These are phyloP conservation scores for Ganoderma lingzhi DNA, from an alignment of 1,284 basidiomycete species.

Conservation along the genomic window DNA sequence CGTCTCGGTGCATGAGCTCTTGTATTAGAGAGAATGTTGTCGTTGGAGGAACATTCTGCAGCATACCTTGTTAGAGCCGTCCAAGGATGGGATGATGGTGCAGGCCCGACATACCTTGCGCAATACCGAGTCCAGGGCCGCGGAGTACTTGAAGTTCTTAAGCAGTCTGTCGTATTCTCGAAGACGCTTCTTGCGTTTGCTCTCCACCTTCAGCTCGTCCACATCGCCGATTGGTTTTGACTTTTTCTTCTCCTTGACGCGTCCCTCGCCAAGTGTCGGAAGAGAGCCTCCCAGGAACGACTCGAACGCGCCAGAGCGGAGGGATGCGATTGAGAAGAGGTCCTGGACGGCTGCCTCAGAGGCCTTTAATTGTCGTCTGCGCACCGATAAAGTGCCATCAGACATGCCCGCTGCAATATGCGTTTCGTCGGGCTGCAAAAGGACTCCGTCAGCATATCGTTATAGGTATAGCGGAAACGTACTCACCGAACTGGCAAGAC, in stretches of 20 bases:
- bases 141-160: constrained; percentile 95
- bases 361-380: constrained; percentile 82
- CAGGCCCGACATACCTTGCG: constrained; percentile 66
- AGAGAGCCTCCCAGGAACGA: constrained; percentile 73
- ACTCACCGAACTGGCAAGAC: constrained; percentile 88
- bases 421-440: constrained; percentile 87
- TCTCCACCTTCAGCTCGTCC: constrained; percentile 82
- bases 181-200: constrained; percentile 75
- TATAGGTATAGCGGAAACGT: background rate
- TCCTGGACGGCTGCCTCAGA: constrained; percentile 61
- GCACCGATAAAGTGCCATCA: constrained; percentile 93
- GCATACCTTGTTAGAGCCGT: constrained; percentile 1
- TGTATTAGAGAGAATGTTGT: constrained; percentile 93
- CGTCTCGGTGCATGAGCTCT: constrained; percentile 94
- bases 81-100: background rate
- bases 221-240: constrained; percentile 59
- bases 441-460: constrained; percentile 15
- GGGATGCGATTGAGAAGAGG: constrained; percentile 50
- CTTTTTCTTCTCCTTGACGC: constrained; percentile 59
- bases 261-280: constrained; percentile 63
- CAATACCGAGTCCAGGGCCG: constrained; percentile 91
- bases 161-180: constrained; percentile 91
- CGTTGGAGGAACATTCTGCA: constrained; percentile 79
- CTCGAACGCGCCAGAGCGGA: constrained; percentile 73
- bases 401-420: constrained; percentile 97